Percentiles rank a stretch among this genome's conserved stretches.
phyloP scores from a whole-genome alignment of 495 filamentous ascomycete species.

The Trichoderma reesei region DNA sequence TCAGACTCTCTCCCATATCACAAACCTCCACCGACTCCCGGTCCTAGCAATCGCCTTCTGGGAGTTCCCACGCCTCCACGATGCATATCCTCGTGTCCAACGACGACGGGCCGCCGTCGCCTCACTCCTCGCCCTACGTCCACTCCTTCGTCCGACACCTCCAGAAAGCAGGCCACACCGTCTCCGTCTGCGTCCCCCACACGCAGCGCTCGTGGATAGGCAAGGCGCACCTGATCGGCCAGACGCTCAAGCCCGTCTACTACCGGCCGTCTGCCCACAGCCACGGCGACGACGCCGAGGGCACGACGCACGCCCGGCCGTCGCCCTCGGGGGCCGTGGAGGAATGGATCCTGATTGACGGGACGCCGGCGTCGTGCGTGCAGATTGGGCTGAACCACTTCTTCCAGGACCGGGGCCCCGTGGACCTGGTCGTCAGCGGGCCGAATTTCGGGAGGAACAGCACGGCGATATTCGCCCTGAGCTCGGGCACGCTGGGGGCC shows the following conservation, averaged over 20 bases:
- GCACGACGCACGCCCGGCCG: conserved; percentile 50
- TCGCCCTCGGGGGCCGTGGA: conserved; percentile 50
- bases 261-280: conserved; percentile 53
- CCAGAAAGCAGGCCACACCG: conserved; percentile 65
- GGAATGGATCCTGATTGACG: conserved; percentile 89
- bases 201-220: conserved; percentile 95
- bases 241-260: conserved; percentile 77
- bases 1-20: background rate
- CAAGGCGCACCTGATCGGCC: conserved; percentile 88
- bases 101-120: conserved; percentile 92
- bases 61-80: background rate
- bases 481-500: conserved; percentile 79
- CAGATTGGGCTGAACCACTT: conserved; percentile 85
- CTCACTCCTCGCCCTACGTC: conserved; percentile 85
- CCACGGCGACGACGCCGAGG: conserved; percentile 46
- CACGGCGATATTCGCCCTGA: conserved; percentile 84
- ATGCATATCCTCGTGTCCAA: conserved; percentile 51
- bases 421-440: conserved; percentile 82
- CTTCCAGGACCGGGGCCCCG: conserved; percentile 64
- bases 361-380: conserved; percentile 76
- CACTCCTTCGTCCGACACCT: conserved; percentile 75
- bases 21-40: background rate
- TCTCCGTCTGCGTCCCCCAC: conserved; percentile 85
- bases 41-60: background rate
- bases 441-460: conserved; percentile 95